A percentile compares a stretch with the other conserved stretches of the same genome.
These are phyloP conservation scores for Tilletia indica DNA, from an alignment of 1,284 basidiomycete species.

Conservation along the genomic window DNA sequence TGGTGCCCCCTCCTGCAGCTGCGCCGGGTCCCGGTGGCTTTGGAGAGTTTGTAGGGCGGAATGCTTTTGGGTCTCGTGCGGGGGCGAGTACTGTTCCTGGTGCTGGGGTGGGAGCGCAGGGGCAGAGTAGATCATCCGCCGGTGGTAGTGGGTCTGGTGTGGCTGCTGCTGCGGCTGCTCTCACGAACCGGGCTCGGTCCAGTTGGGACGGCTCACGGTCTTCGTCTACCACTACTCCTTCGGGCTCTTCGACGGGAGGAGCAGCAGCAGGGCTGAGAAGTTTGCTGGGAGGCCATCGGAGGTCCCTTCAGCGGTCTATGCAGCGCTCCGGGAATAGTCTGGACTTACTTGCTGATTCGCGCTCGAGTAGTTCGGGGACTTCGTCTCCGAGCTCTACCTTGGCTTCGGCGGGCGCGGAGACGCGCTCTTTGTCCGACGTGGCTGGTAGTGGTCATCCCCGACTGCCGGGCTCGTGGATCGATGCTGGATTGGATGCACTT, in stretches of 20 bases:
- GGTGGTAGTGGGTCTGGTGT: too few relatives aligned
- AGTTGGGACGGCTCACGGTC: neutral
- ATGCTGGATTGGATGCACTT: too few relatives aligned
- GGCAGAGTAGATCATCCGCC: neutral
- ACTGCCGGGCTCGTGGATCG: too few relatives aligned
- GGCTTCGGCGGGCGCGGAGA: neutral
- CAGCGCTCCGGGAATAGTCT: conserved; percentile 1
- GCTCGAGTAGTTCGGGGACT: neutral
- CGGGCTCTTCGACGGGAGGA: too few relatives aligned
- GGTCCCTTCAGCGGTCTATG: neutral
- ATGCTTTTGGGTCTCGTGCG: too few relatives aligned
- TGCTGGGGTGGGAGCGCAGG: too few relatives aligned
- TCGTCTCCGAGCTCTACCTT: neutral
- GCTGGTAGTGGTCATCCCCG: neutral
- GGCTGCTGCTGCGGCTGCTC: neutral
- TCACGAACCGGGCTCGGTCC: neutral
- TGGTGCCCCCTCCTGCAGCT: neutral
- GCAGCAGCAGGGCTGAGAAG: too few relatives aligned
- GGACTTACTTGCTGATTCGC: conserved; percentile 3
- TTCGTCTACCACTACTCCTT: neutral
- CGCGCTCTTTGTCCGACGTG: neutral
- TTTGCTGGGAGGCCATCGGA: too few relatives aligned
- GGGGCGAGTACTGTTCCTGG: too few relatives aligned
- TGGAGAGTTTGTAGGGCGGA: too few relatives aligned
- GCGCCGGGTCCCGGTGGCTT: neutral